phyloP scores from a whole-genome alignment of 208 protist genomes.

The Wallacemonas sp. region DNA sequence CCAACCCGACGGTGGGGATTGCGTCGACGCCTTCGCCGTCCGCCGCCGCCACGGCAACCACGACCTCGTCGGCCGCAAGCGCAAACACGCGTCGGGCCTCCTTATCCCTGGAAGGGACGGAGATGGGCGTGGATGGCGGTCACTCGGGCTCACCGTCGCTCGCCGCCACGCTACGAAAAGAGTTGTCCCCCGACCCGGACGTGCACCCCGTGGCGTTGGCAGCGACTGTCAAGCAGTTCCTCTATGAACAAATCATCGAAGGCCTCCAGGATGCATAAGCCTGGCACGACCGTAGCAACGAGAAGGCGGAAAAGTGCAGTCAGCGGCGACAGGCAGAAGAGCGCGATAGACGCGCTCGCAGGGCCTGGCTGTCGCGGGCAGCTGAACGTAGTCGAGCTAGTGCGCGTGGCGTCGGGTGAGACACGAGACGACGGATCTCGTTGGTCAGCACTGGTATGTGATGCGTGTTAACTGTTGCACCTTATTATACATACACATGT shows the following conservation, averaged over 20 bases:
- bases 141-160: slow-evolving; percentile 20
- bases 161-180: slow-evolving; percentile 21
- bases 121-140: neutral
- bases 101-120: slow-evolving; percentile 6
- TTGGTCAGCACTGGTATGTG: too few species aligned
- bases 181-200: slow-evolving; percentile 20
- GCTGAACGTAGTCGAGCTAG: too few species aligned
- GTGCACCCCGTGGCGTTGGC: slow-evolving; percentile 34
- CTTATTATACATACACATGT: too few species aligned
- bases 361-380: too few species aligned
- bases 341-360: too few species aligned
- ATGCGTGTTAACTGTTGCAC: too few species aligned
- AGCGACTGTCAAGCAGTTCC: slow-evolving; percentile 46
- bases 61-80: neutral
- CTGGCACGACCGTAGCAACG: too few species aligned
- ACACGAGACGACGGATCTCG: too few species aligned
- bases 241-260: slow-evolving; percentile 35
- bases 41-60: neutral
- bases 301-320: neutral
- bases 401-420: too few species aligned
- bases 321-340: too few species aligned
- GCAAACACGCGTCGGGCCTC: slow-evolving; percentile 9
- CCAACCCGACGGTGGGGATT: neutral
- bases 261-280: neutral
- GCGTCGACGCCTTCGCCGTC: neutral